Base-by-base conservation (phyloP, 495 filamentous ascomycete species). In the Lasiosphaeria ovina region DNA sequence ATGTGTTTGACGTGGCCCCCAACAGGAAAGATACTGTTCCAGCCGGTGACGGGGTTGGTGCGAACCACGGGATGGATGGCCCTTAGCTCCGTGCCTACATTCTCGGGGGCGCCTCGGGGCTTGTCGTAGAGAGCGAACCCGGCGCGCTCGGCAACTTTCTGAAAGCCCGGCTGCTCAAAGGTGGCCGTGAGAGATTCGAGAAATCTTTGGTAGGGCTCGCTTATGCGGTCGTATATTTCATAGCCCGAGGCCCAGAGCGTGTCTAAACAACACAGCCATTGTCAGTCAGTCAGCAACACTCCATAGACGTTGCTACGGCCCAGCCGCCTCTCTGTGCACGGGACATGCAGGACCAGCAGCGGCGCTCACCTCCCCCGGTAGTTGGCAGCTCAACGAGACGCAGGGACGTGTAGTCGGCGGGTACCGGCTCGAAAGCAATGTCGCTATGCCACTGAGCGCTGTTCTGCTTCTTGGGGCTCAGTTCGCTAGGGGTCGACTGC, bases 21-120 rank as follows among this genome's bases (percentile, higher is more conserved):
- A 47, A 87, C 79, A 6, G 83, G 84, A 66, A 84, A 92, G 17
- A 93, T 72, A 17, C 74, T 80, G 67, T 93, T 92, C 88, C 89
- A 92, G 0, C 89, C 89, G 0, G 88, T 90, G 0, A 91, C 85
- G 0, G 90, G 90, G 63, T 92, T 90, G 9, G 88, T 92, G 9
- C 89, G 82, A 14, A 92, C 78, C 3, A 91, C 83, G 0, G 87
- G 86, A 59, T 92, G 88, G 12, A 84, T 69, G 0, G 87, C 85
- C 16, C 68, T 79, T 4, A 92, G 70, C 35, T 81, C 81, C 0
- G 69, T 71, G 32, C 87, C 89, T 0, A 82, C 72, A 61, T 92
- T 92, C 66, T 85, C 81, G 0, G 86, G 85, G 0, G 82, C 76
- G 1, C 89, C 89, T 2, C 89, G 79, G 1, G 77, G 69, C 49